A percentile compares a stretch with the other conserved stretches of the same genome.
Evolutionary conservation across 2,329 filamentous ascomycete genomes (phyloP).

Genomic region (Stagonosporopsis tanaceti): DNA sequence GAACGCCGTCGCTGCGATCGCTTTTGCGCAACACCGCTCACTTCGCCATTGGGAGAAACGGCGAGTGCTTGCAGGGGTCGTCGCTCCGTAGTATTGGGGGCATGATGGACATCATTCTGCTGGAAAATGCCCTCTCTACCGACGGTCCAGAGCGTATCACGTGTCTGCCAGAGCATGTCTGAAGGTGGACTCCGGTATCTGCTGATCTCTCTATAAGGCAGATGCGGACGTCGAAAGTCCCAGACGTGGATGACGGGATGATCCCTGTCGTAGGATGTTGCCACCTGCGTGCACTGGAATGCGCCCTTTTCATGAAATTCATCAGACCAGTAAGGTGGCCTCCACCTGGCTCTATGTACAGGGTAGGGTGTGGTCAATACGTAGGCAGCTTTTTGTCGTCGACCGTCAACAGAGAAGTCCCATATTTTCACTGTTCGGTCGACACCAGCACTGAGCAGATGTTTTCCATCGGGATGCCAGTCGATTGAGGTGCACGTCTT

Average conservation of each 20-base stretch:
- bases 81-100: constrained; percentile 65
- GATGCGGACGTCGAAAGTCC: constrained; percentile 68
- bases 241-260: constrained; percentile 69
- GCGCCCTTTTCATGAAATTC: constrained; percentile 60
- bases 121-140: constrained; percentile 68
- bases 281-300: constrained; percentile 69
- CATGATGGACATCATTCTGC: constrained; percentile 68
- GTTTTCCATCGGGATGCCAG: constrained; percentile 73
- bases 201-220: constrained; percentile 69
- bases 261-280: constrained; percentile 68
- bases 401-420: constrained; percentile 66
- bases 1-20: constrained; percentile 54
- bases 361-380: constrained; percentile 68
- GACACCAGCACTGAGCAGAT: constrained; percentile 68
- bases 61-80: constrained; percentile 64
- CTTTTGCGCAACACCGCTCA: constrained; percentile 63
- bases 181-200: constrained; percentile 63
- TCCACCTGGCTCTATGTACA: constrained; percentile 69
- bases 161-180: constrained; percentile 70
- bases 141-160: constrained; percentile 71
- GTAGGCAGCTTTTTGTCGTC: constrained; percentile 66
- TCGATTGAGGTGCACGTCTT: constrained; percentile 68
- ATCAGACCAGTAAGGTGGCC: constrained; percentile 65
- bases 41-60: constrained; percentile 65
- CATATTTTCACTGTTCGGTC: constrained; percentile 70